Evolutionary conservation across 768 basidiomycete species (phyloP).

Genomic region (Paxillus rubicundulus): DNA sequence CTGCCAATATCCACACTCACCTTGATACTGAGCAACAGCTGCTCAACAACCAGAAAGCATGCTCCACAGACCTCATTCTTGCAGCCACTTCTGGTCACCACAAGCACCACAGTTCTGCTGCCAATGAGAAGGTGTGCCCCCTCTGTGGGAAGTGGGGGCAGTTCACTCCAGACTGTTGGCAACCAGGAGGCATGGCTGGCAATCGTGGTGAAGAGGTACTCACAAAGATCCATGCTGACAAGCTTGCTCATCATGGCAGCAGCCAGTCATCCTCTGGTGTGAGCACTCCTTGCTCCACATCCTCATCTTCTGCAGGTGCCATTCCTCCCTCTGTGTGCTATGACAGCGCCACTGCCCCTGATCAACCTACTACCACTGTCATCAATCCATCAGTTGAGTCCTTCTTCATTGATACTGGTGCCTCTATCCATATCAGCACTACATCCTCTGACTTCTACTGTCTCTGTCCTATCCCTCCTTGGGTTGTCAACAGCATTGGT

Average conservation of each 20-base stretch:
- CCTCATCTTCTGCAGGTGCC: background rate
- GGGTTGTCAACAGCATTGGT: constrained; percentile 27
- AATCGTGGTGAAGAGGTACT: background rate
- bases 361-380: background rate
- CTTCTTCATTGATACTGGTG: constrained; percentile 29
- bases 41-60: background rate
- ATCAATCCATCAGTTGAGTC: background rate
- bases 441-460: constrained; percentile 23
- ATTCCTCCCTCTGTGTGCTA: background rate
- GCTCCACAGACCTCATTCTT: background rate
- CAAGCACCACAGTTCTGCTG: background rate
- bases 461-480: constrained; percentile 20
- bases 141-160: background rate
- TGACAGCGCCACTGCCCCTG: background rate
- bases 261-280: background rate
- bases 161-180: background rate
- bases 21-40: constrained; percentile 1
- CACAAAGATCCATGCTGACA: background rate
- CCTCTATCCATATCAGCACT: constrained; percentile 24
- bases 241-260: background rate
- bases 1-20: background rate
- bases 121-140: background rate
- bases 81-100: background rate
- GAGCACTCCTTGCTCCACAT: background rate
- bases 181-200: background rate